phyloP scores from a whole-genome alignment of 768 basidiomycete species.

The Astraeus odoratus region DNA sequence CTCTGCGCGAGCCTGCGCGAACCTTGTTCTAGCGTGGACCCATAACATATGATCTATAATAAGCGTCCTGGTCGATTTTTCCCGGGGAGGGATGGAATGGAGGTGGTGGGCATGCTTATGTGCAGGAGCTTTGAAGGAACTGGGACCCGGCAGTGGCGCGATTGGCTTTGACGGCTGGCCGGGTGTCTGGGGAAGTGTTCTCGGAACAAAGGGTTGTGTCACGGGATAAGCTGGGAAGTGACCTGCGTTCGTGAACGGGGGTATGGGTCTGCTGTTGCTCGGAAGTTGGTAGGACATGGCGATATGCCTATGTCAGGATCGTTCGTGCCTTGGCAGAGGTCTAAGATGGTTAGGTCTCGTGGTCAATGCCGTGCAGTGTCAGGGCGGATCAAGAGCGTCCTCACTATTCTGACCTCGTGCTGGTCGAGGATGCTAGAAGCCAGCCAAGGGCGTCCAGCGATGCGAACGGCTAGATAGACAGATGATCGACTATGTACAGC shows the following conservation, averaged over 20 bases:
- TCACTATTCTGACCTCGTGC: too few relatives aligned
- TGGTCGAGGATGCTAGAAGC: too few relatives aligned
- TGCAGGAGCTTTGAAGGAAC: slow-evolving; percentile 58
- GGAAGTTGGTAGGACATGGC: slow-evolving; percentile 27
- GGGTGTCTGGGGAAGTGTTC: slow-evolving; percentile 5
- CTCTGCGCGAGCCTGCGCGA: slow-evolving; percentile 79
- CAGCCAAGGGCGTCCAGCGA: too few relatives aligned
- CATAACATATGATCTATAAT: slow-evolving; percentile 86
- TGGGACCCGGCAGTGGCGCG: background rate
- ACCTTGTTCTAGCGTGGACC: slow-evolving; percentile 75
- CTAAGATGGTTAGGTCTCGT: background rate
- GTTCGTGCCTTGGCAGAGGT: background rate
- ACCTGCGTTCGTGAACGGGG: slow-evolving; percentile 13
- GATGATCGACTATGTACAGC: too few relatives aligned
- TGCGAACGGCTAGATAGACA: too few relatives aligned
- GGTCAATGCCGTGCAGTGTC: background rate
- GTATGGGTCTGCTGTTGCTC: slow-evolving; percentile 7
- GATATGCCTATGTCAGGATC: background rate
- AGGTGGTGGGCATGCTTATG: slow-evolving; percentile 87
- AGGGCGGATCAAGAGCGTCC: background rate
- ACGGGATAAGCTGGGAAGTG: slow-evolving; percentile 15
- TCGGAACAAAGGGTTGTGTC: slow-evolving; percentile 6
- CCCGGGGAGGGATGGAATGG: slow-evolving; percentile 78
- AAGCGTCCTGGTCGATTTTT: slow-evolving; percentile 83
- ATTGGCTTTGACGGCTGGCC: slow-evolving; percentile 9